Conservation (phyloP, 805 yeast species). For the Ogataea degrootiae region DNA sequence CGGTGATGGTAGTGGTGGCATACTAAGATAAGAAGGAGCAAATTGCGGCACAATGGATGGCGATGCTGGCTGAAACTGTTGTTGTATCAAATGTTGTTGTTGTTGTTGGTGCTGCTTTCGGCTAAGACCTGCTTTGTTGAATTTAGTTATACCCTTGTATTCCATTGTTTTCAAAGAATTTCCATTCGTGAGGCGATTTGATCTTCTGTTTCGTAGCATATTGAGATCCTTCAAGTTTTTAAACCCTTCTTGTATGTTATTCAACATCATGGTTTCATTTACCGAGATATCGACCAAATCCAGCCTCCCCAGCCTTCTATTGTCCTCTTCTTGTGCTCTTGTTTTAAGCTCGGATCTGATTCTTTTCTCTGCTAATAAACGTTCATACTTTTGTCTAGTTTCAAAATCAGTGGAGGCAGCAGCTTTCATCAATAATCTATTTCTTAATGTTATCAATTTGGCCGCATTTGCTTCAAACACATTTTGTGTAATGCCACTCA, state of each 20-base stretch:
- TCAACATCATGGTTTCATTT: conserved; percentile 10
- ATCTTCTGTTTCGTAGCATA: no score
- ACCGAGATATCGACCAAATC: conserved; percentile 8
- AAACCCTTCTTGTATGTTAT: conserved; percentile 8
- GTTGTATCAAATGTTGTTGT: neutral
- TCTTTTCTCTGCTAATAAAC: conserved; percentile 18
- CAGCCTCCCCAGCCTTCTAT: conserved; percentile 10
- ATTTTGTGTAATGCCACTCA: conserved; percentile 2
- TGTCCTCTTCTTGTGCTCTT: conserved; percentile 4
- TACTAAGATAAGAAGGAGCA: no score
- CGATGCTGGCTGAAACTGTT: neutral
- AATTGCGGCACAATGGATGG: neutral
- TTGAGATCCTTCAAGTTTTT: neutral
- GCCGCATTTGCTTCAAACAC: conserved; percentile 14
- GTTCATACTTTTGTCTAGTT: conserved; percentile 14
- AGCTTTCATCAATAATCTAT: conserved; percentile 16
- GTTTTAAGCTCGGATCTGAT: conserved; percentile 12
- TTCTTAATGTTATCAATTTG: conserved; percentile 15
- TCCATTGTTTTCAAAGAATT: conserved; percentile 7
- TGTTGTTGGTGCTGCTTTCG: neutral
- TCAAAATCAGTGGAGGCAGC: conserved; percentile 19
- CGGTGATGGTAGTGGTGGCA: no score
- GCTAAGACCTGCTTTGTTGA: neutral
- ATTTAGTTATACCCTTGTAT: conserved; percentile 3
- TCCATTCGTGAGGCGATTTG: neutral